Evolutionary conservation across 2,329 filamentous ascomycete species (phyloP).

Genomic region (Pestalotiopsis sp.): DNA sequence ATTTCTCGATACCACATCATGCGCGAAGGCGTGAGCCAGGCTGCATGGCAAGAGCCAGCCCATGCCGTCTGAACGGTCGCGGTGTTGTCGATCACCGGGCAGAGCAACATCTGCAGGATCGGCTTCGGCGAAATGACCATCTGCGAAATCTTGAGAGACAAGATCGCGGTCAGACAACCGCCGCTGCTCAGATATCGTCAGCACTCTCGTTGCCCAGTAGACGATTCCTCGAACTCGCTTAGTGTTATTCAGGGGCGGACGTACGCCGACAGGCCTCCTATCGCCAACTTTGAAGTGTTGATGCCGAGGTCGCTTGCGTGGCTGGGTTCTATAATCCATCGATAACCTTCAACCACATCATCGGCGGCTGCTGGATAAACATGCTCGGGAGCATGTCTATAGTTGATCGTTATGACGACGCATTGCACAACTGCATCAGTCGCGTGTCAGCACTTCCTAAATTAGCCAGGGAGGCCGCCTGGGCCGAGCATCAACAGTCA

Average conservation of each 20-base stretch:
- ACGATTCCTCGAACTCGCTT: background rate
- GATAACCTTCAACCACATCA: slow-evolving; percentile 10
- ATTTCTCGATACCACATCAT: slow-evolving; percentile 39
- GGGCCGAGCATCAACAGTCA: background rate
- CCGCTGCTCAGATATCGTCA: slow-evolving; percentile 14
- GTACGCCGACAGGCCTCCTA: slow-evolving; percentile 14
- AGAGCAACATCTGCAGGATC: slow-evolving; percentile 22
- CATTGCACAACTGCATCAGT: background rate
- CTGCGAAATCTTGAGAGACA: slow-evolving; percentile 21
- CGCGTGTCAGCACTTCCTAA: background rate
- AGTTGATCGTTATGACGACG: slow-evolving; percentile 15
- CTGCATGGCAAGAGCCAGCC: slow-evolving; percentile 21
- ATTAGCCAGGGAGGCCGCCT: background rate
- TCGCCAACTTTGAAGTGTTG: slow-evolving; percentile 8
- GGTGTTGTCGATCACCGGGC: slow-evolving; percentile 37
- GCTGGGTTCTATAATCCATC: slow-evolving; percentile 10
- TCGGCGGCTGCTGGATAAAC: slow-evolving; percentile 14
- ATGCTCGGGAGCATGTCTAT: slow-evolving; percentile 14
- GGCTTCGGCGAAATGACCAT: slow-evolving; percentile 13
- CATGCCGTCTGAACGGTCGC: slow-evolving; percentile 25
- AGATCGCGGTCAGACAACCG: slow-evolving; percentile 18
- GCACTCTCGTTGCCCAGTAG: background rate
- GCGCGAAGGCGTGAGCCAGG: slow-evolving; percentile 33
- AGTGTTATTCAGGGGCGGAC: background rate
- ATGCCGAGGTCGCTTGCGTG: background rate